Evolutionary conservation across 495 filamentous ascomycete species (phyloP).

Genomic region (Astrothelium subdiscretum): DNA sequence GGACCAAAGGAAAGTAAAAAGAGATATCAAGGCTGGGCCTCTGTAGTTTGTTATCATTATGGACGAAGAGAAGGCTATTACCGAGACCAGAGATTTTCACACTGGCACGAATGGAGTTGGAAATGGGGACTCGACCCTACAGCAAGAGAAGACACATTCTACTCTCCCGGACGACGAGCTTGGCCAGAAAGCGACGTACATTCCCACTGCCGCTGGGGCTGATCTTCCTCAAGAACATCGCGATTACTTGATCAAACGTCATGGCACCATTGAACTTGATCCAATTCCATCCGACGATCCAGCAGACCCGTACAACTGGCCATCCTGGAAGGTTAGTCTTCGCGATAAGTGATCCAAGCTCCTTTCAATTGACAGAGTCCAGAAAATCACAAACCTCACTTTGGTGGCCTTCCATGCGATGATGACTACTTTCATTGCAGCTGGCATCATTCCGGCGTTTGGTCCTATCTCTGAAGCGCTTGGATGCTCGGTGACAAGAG

Average conservation of each 20-base stretch:
- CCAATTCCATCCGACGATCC: slow-evolving; percentile 39
- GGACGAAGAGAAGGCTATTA: background rate
- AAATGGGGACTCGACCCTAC: background rate
- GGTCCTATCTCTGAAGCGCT: slow-evolving; percentile 35
- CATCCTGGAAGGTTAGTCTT: slow-evolving; percentile 39
- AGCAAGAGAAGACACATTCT: background rate
- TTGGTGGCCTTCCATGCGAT: slow-evolving; percentile 44
- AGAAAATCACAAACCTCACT: slow-evolving; percentile 44
- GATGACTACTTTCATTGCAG: slow-evolving; percentile 46
- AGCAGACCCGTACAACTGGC: slow-evolving; percentile 48
- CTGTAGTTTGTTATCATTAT: background rate
- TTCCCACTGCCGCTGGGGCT: slow-evolving; percentile 4
- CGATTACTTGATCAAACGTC: slow-evolving; percentile 40
- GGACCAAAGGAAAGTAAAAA: background rate
- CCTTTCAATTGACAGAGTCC: slow-evolving; percentile 2
- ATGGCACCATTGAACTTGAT: slow-evolving; percentile 44
- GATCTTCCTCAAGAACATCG: slow-evolving; percentile 29
- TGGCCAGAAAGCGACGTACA: slow-evolving; percentile 9
- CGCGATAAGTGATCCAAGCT: background rate
- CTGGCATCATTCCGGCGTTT: slow-evolving; percentile 42
- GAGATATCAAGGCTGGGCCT: background rate
- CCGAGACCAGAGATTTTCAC: background rate
- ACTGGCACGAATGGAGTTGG: background rate
- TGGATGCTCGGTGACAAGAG: slow-evolving; percentile 28
- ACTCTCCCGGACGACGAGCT: slow-evolving; percentile 1